Percentiles rank a stretch among this genome's conserved stretches.
phyloP scores from a whole-genome alignment of 768 basidiomycete genomes.

The Macrolepiota fuliginosa region DNA sequence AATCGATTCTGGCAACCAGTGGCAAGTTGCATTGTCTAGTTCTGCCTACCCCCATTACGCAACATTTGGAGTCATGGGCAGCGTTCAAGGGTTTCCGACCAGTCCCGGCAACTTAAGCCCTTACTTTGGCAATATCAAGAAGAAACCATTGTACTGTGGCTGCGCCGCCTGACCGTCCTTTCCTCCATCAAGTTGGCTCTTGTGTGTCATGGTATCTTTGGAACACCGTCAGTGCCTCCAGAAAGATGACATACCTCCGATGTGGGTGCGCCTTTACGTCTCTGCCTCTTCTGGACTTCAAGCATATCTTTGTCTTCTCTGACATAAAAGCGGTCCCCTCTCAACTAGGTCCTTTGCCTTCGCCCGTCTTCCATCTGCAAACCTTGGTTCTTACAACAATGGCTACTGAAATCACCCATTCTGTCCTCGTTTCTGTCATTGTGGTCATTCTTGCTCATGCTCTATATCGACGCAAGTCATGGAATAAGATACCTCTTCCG shows the following conservation, averaged over 20 bases:
- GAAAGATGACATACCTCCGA: background rate
- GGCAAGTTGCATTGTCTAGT: background rate
- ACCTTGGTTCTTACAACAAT: background rate
- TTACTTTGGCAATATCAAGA: background rate
- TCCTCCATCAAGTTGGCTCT: slow-evolving; percentile 8
- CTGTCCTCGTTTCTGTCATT: slow-evolving; percentile 2
- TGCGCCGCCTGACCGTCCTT: slow-evolving; percentile 1
- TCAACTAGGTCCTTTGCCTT: background rate
- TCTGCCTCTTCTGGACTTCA: background rate
- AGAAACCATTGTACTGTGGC: background rate
- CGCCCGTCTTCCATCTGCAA: background rate
- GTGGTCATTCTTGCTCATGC: slow-evolving; percentile 4
- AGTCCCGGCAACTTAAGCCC: background rate
- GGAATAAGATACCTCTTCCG: slow-evolving; percentile 23
- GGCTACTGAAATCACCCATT: background rate
- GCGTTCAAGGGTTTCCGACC: background rate
- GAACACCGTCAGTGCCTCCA: background rate
- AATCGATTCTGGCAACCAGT: background rate
- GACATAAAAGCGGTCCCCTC: background rate
- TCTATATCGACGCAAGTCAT: background rate
- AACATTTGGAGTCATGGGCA: background rate
- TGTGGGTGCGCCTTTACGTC: slow-evolving; percentile 2
- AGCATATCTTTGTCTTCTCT: background rate
- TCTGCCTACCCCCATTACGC: slow-evolving; percentile 6
- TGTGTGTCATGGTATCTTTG: slow-evolving; percentile 2